These are phyloP conservation scores for Aspergillus ustus DNA, from an alignment of 2,329 filamentous ascomycete species.

Conservation along the genomic window DNA sequence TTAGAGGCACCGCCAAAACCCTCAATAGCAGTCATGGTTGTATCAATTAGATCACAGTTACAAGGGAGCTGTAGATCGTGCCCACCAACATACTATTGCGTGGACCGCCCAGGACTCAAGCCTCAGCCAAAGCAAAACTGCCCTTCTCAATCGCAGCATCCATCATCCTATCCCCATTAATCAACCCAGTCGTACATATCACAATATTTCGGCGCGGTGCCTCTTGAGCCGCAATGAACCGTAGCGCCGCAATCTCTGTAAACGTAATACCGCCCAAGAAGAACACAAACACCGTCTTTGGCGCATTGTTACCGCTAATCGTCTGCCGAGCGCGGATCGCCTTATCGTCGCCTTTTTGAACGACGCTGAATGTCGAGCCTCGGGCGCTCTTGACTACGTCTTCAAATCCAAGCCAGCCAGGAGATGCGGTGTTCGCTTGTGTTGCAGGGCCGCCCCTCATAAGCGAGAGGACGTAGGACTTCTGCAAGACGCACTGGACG, in stretches of 20 bases:
- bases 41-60: neutral
- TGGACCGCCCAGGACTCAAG: constrained; percentile 4
- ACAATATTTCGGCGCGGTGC: constrained; percentile 80
- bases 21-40: no score
- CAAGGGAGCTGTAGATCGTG: neutral
- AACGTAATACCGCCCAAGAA: constrained; percentile 97
- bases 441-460: constrained; percentile 65
- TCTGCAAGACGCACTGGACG: constrained; percentile 91
- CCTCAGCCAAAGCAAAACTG: constrained; percentile 56
- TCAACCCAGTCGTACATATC: constrained; percentile 89
- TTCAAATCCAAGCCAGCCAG: constrained; percentile 93
- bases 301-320: constrained; percentile 73
- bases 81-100: no score
- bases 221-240: constrained; percentile 87
- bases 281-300: constrained; percentile 92
- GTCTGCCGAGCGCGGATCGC: constrained; percentile 84
- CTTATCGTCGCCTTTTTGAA: constrained; percentile 91
- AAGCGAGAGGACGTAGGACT: constrained; percentile 76
- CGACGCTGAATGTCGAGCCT: constrained; percentile 87
- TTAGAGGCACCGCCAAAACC: no score
- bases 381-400: constrained; percentile 85
- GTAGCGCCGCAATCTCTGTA: constrained; percentile 89
- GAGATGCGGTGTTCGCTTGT: constrained; percentile 63
- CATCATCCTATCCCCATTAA: constrained; percentile 89
- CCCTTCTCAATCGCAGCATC: constrained; percentile 77